phyloP scores from a whole-genome alignment of 1,139 yeast genomes.

The Kodamaea sp. region DNA sequence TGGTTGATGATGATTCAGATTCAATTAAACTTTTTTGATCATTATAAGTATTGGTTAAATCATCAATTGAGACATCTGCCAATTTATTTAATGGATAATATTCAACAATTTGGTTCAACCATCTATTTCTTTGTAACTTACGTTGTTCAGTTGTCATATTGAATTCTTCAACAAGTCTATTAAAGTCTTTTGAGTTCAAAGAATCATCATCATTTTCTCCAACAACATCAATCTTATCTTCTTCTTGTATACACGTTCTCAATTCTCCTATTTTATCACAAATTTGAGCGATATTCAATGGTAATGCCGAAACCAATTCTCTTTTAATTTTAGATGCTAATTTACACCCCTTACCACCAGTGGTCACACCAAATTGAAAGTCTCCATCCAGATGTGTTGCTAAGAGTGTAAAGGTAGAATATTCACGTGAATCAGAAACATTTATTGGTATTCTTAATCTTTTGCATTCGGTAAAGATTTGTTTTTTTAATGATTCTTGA shows the following conservation, averaged over 20 bases:
- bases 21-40: slow-evolving; percentile 7
- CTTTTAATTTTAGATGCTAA: slow-evolving; percentile 77
- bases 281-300: slow-evolving; percentile 64
- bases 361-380: slow-evolving; percentile 79
- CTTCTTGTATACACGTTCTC: slow-evolving; percentile 52
- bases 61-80: slow-evolving; percentile 54
- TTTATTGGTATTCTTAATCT: slow-evolving; percentile 75
- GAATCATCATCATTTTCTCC: slow-evolving; percentile 74
- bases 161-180: slow-evolving; percentile 60
- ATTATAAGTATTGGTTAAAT: slow-evolving; percentile 45
- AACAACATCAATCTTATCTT: slow-evolving; percentile 39
- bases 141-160: slow-evolving; percentile 50
- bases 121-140: slow-evolving; percentile 63
- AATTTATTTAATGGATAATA: slow-evolving; percentile 76
- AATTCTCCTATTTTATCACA: slow-evolving; percentile 68
- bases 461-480: slow-evolving; percentile 49
- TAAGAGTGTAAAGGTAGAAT: slow-evolving; percentile 71
- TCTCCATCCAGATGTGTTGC: slow-evolving; percentile 71
- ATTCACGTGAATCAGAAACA: slow-evolving; percentile 67
- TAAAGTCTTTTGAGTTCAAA: slow-evolving; percentile 54
- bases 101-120: slow-evolving; percentile 89
- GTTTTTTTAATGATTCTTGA: slow-evolving; percentile 23
- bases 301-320: slow-evolving; percentile 64
- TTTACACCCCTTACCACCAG: slow-evolving; percentile 88
- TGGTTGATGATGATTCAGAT: slow-evolving; percentile 4